These are phyloP conservation scores for Pleurotus pulmonarius DNA, from an alignment of 768 basidiomycete genomes.

Conservation along the genomic window DNA sequence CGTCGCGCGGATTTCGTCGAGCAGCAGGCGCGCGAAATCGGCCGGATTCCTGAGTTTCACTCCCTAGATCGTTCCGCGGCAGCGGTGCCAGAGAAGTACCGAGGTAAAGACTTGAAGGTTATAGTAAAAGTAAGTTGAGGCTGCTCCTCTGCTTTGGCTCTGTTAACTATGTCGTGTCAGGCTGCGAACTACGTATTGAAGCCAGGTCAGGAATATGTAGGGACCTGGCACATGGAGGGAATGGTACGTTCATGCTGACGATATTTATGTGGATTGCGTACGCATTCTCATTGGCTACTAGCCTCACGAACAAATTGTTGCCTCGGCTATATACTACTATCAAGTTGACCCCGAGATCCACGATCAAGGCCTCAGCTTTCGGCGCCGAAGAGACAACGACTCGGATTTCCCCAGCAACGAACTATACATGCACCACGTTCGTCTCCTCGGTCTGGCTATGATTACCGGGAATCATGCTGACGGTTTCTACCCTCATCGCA, in stretches of 20 bases:
- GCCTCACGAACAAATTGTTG: constrained; percentile 14
- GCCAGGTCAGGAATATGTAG: constrained; percentile 13
- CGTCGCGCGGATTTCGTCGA: not conserved
- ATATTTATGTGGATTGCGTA: too few species aligned
- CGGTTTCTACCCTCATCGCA: not conserved
- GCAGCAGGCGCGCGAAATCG: not conserved
- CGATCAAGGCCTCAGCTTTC: constrained; percentile 11
- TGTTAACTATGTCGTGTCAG: not conserved
- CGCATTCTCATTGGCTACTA: not conserved
- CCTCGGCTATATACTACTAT: constrained; percentile 15
- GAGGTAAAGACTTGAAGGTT: not conserved
- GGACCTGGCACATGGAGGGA: constrained; percentile 15
- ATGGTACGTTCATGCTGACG: constrained; percentile 5
- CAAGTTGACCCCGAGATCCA: constrained; percentile 8
- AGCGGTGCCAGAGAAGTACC: not conserved
- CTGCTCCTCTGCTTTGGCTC: not conserved
- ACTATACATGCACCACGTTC: not conserved
- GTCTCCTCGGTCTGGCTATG: not conserved
- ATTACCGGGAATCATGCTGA: not conserved
- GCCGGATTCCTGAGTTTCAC: not conserved
- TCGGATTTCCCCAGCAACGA: constrained; percentile 1
- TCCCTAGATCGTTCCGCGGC: not conserved
- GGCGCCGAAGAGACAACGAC: not conserved
- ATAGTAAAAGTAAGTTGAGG: not conserved
- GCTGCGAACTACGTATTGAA: constrained; percentile 13